Evolutionary conservation across 495 filamentous ascomycete species (phyloP).

Genomic region (Aspergillus funiculosus): DNA sequence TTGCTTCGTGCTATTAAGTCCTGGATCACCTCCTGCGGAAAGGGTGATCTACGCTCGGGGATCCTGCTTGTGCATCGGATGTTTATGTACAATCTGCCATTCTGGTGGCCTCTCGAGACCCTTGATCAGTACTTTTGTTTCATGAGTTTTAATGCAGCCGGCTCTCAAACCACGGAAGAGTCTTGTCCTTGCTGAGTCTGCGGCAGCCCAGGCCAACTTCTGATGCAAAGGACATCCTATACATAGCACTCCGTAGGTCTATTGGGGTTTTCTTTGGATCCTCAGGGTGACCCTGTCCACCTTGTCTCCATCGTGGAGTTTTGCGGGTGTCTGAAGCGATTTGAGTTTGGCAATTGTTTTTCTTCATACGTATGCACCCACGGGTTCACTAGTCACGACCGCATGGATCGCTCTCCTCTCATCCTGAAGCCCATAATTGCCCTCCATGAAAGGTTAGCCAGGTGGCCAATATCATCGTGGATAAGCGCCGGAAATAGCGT

Average conservation of each 20-base stretch:
- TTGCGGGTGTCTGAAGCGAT: conserved; percentile 11
- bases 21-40: conserved; percentile 17
- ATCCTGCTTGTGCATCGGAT: conserved; percentile 21
- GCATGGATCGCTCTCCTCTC: neutral
- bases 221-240: conserved; percentile 1
- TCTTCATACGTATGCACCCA: neutral
- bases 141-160: conserved; percentile 6
- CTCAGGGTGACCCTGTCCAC: neutral
- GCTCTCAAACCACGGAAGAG: too few relatives aligned
- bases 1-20: conserved; percentile 38
- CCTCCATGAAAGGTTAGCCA: neutral
- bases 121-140: conserved; percentile 17
- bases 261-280: conserved; percentile 3
- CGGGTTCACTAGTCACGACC: neutral
- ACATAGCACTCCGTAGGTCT: neutral
- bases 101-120: neutral
- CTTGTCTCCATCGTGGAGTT: neutral
- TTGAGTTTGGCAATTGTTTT: conserved; percentile 1
- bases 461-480: neutral
- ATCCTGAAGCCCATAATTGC: neutral
- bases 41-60: conserved; percentile 18
- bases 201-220: too few relatives aligned
- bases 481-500: conserved; percentile 17
- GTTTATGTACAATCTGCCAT: conserved; percentile 19
- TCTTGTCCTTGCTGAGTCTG: too few relatives aligned